These are phyloP conservation scores for Acmispon strigosus DNA, from an alignment of 306 rosid species.

Conservation along the genomic window DNA sequence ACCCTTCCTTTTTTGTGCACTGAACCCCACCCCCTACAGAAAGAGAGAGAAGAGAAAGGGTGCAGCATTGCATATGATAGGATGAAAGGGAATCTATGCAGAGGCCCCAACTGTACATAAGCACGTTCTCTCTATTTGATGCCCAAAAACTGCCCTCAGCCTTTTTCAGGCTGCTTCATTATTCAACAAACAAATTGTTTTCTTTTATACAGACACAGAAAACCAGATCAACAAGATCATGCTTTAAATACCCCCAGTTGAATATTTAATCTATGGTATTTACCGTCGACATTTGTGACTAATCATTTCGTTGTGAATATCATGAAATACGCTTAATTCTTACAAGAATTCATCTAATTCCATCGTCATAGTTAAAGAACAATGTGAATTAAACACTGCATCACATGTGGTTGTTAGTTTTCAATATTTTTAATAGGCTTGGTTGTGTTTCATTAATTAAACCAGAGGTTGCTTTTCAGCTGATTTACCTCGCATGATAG, in stretches of 20 bases:
- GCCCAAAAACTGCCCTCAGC: slow-evolving; percentile 33
- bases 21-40: slow-evolving; percentile 18
- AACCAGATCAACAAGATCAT: slow-evolving; percentile 28
- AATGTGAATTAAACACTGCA: too few species aligned
- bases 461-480: slow-evolving; percentile 24
- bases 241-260: slow-evolving; percentile 17
- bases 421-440: background rate
- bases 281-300: too few species aligned
- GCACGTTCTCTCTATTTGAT: slow-evolving; percentile 52
- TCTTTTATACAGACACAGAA: slow-evolving; percentile 1
- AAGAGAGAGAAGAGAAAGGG: background rate
- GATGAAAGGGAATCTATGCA: slow-evolving; percentile 55
- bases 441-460: slow-evolving; percentile 25
- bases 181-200: slow-evolving; percentile 24
- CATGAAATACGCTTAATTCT: too few species aligned
- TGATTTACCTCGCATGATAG: slow-evolving; percentile 35
- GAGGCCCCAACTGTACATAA: slow-evolving; percentile 35
- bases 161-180: slow-evolving; percentile 33
- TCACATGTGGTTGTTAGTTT: too few species aligned
- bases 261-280: slow-evolving; percentile 15
- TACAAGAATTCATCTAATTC: too few species aligned
- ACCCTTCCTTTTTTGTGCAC: slow-evolving; percentile 20
- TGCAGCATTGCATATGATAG: slow-evolving; percentile 33
- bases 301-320: too few species aligned
- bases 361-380: too few species aligned